These are phyloP conservation scores for Xylaria multiplex DNA, from an alignment of 2,329 filamentous ascomycete species.

Conservation along the genomic window DNA sequence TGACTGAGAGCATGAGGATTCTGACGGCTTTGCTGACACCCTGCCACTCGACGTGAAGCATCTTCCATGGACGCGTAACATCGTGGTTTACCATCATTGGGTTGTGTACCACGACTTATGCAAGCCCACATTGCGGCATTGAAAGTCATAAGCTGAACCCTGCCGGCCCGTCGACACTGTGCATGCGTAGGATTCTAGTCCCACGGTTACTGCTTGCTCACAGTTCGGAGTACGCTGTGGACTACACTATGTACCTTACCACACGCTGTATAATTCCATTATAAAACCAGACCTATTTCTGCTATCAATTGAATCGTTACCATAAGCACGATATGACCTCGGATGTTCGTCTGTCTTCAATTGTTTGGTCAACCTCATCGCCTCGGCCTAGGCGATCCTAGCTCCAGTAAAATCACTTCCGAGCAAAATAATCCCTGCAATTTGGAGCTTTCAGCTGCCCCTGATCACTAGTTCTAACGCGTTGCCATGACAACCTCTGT, in stretches of 20 bases:
- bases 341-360: conserved; percentile 17
- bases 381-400: conserved; percentile 26
- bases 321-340: conserved; percentile 26
- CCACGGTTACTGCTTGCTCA: neutral
- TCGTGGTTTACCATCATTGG: conserved; percentile 48
- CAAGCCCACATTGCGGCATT: conserved; percentile 38
- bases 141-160: conserved; percentile 40
- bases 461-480: conserved; percentile 34
- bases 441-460: conserved; percentile 39
- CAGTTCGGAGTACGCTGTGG: too few species aligned
- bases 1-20: conserved; percentile 17
- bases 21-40: conserved; percentile 31
- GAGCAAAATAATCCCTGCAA: conserved; percentile 24
- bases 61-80: conserved; percentile 40
- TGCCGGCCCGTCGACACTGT: conserved; percentile 36
- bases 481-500: conserved; percentile 35
- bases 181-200: conserved; percentile 19
- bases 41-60: conserved; percentile 28
- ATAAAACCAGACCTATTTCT: conserved; percentile 33
- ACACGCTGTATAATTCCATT: neutral
- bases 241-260: neutral
- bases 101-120: conserved; percentile 43
- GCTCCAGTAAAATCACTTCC: conserved; percentile 12
- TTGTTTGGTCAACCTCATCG: conserved; percentile 28
- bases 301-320: neutral